phyloP scores from a whole-genome alignment of 139 green algal species.

The Chara braunii region DNA sequence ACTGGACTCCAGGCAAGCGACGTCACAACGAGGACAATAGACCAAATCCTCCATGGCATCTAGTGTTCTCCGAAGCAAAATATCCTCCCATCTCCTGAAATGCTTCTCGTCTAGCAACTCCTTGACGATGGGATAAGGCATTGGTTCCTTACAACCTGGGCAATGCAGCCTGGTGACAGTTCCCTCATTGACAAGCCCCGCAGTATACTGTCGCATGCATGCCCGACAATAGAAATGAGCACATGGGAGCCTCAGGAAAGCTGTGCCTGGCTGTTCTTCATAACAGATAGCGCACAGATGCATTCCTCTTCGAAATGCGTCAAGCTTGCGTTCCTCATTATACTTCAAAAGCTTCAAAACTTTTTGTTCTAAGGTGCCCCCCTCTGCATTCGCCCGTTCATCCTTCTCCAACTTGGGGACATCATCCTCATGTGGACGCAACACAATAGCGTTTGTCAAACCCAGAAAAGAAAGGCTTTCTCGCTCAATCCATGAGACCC shows the following conservation, averaged over 20 bases:
- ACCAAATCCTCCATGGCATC: conserved; percentile 69
- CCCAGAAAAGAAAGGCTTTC: conserved; percentile 1
- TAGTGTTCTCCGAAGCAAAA: conserved; percentile 64
- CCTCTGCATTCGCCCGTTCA: conserved; percentile 13
- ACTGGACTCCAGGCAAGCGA: conserved; percentile 61
- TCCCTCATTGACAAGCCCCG: conserved; percentile 53
- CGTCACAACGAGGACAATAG: conserved; percentile 74
- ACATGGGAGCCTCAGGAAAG: conserved; percentile 45
- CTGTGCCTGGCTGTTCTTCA: conserved; percentile 13
- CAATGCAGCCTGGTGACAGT: conserved; percentile 57
- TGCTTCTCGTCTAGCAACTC: conserved; percentile 32
- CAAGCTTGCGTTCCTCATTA: conserved; percentile 3
- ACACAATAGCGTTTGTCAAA: conserved; percentile 10
- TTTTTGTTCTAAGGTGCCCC: conserved; percentile 13
- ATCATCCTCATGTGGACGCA: no score
- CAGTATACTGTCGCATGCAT: conserved; percentile 53
- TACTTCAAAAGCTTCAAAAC: conserved; percentile 3
- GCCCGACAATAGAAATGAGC: conserved; percentile 61
- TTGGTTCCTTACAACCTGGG: no score
- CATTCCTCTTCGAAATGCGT: not conserved
- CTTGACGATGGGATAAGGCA: no score
- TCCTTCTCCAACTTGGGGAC: not conserved
- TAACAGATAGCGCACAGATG: conserved; percentile 36
- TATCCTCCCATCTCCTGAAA: conserved; percentile 58
- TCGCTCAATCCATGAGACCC: conserved; percentile 15